phyloP scores from a whole-genome alignment of 139 green algal species.

The Volvox reticuliferus region DNA sequence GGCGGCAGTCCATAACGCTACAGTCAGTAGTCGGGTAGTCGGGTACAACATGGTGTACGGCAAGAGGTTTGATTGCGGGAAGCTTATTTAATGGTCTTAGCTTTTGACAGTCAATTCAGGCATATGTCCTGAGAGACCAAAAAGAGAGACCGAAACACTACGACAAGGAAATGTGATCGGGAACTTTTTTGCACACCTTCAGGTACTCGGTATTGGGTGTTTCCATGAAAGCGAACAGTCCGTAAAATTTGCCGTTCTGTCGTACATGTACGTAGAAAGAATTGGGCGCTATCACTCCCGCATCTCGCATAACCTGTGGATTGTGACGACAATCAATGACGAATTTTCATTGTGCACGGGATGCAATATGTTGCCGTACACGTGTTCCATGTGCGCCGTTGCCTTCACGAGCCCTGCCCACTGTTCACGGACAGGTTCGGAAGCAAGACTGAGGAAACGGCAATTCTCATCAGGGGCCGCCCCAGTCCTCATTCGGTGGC shows the following conservation, averaged over 20 bases:
- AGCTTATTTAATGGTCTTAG: not conserved
- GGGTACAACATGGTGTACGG: not conserved
- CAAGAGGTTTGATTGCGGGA: not conserved
- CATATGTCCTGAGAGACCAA: too few species aligned
- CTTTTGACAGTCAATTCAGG: too few species aligned
- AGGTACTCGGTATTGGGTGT: conserved; percentile 71
- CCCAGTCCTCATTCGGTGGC: too few species aligned
- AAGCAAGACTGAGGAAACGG: too few species aligned
- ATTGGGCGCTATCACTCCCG: conserved; percentile 63
- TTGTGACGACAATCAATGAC: not conserved
- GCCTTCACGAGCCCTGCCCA: too few species aligned
- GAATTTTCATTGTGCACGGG: not conserved
- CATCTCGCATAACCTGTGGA: conserved; percentile 57
- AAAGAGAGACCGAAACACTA: too few species aligned
- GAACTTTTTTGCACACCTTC: too few species aligned
- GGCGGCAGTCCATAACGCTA: conserved; percentile 54
- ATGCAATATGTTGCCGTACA: too few species aligned
- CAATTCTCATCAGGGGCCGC: too few species aligned
- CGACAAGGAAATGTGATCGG: too few species aligned
- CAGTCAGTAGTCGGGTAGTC: not conserved
- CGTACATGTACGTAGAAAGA: conserved; percentile 77
- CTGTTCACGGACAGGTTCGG: too few species aligned
- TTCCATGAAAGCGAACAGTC: conserved; percentile 81
- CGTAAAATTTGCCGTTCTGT: conserved; percentile 84
- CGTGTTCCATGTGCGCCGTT: too few species aligned